phyloP scores from a whole-genome alignment of 2,329 filamentous ascomycete species.

The Aspergillus tubingensis region DNA sequence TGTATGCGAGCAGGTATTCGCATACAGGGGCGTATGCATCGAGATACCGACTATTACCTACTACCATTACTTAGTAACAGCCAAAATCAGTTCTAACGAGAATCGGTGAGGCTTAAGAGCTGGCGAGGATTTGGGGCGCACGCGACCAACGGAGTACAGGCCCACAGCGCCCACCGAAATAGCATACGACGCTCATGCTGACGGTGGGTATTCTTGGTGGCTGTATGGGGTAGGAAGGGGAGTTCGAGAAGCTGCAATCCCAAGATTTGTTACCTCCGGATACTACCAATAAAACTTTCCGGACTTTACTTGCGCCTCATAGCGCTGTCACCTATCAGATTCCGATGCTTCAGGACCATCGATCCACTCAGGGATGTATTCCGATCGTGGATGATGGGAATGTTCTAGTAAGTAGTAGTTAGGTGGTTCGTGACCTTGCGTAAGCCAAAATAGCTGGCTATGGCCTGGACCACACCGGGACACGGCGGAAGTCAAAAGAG shows the following conservation, averaged over 20 bases:
- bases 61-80: background rate
- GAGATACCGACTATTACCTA: background rate
- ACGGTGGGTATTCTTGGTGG: background rate
- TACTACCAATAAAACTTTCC: background rate
- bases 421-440: background rate
- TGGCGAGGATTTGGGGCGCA: background rate
- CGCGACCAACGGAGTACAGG: background rate
- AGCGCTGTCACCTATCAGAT: conserved; percentile 2
- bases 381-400: background rate
- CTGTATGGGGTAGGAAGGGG: background rate
- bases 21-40: background rate
- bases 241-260: background rate
- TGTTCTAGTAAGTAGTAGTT: background rate
- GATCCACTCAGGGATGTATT: background rate
- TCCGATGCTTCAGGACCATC: conserved; percentile 2
- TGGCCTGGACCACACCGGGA: background rate
- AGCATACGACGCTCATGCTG: background rate
- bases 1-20: background rate
- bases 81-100: too few relatives aligned
- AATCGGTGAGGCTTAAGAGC: too few relatives aligned
- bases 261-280: background rate
- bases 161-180: background rate
- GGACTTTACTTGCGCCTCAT: background rate
- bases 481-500: background rate
- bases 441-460: background rate